Conservation (phyloP, 352 stramenopile species). For the Globisporangium paroecandrum region DNA sequence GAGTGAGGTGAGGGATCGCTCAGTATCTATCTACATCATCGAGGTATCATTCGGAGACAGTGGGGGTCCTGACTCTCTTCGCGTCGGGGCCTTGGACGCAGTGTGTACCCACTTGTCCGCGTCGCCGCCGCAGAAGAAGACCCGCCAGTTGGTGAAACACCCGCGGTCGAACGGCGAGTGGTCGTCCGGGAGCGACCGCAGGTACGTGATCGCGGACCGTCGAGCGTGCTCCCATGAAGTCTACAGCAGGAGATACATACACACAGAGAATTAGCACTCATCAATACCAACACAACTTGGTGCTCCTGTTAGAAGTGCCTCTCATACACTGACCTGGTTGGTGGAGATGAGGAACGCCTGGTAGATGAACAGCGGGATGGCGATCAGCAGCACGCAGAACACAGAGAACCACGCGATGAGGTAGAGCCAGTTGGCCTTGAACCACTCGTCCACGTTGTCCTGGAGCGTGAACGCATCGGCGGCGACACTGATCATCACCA, state of each 20-base stretch:
- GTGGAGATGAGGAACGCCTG: conserved; percentile 66
- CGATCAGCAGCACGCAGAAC: conserved; percentile 55
- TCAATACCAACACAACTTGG: not conserved
- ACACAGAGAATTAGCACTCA: not conserved
- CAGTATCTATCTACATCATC: conserved; percentile 6
- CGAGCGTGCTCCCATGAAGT: conserved; percentile 79
- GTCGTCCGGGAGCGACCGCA: conserved; percentile 52
- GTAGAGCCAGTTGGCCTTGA: conserved; percentile 61
- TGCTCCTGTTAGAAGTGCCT: not conserved
- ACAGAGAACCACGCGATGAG: conserved; percentile 62
- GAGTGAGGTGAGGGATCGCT: not conserved
- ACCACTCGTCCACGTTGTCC: conserved; percentile 65
- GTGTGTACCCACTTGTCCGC: conserved; percentile 63
- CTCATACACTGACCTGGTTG: conserved; percentile 38
- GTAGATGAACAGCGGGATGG: conserved; percentile 61
- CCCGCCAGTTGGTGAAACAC: conserved; percentile 53
- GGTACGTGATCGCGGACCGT: conserved; percentile 68
- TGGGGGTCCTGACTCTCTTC: not conserved
- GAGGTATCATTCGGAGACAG: conserved; percentile 2
- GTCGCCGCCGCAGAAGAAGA: conserved; percentile 47
- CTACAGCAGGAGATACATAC: conserved; percentile 2
- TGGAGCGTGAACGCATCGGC: conserved; percentile 49
- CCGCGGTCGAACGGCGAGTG: conserved; percentile 70
- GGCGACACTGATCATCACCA: conserved; percentile 46
- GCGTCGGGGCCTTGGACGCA: conserved; percentile 4